Evolutionary conservation across 1,284 basidiomycete genomes (phyloP).

Genomic region (Sanguinoderma infundibulare): DNA sequence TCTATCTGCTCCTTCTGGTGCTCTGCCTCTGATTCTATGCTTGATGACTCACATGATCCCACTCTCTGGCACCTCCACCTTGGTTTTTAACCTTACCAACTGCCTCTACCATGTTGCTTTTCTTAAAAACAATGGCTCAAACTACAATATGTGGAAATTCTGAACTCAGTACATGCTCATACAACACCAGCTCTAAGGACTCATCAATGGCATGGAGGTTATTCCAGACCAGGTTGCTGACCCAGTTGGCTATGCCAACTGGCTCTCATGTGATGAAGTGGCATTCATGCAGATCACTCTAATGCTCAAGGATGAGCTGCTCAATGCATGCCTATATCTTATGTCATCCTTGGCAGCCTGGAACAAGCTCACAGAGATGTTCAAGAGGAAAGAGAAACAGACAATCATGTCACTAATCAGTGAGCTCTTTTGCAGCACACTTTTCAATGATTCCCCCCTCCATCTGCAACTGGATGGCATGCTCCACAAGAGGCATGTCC

Average conservation of each 20-base stretch:
- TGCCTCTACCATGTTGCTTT: slow-evolving; percentile 21
- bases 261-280: slow-evolving; percentile 8
- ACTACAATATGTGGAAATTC: slow-evolving; percentile 29
- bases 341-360: slow-evolving; percentile 14
- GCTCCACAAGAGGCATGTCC: slow-evolving; percentile 19
- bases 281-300: slow-evolving; percentile 27
- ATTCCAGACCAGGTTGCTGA: no score
- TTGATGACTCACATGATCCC: no score
- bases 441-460: slow-evolving; percentile 23
- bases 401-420: slow-evolving; percentile 26
- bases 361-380: slow-evolving; percentile 18
- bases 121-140: slow-evolving; percentile 25
- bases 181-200: slow-evolving; percentile 10
- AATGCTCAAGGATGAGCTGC: slow-evolving; percentile 26
- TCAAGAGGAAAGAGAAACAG: slow-evolving; percentile 27
- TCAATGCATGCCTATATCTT: slow-evolving; percentile 21
- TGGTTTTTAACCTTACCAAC: no score
- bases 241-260: no score
- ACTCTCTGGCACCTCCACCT: no score
- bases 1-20: no score
- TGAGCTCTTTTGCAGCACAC: slow-evolving; percentile 25
- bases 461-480: slow-evolving; percentile 28
- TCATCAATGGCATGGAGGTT: no score
- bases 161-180: slow-evolving; percentile 20
- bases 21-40: no score